Evolutionary conservation across 208 protist genomes (phyloP), one percentile per base, ranked within the genome.

Genomic region (Trypanosoma brucei): DNA sequence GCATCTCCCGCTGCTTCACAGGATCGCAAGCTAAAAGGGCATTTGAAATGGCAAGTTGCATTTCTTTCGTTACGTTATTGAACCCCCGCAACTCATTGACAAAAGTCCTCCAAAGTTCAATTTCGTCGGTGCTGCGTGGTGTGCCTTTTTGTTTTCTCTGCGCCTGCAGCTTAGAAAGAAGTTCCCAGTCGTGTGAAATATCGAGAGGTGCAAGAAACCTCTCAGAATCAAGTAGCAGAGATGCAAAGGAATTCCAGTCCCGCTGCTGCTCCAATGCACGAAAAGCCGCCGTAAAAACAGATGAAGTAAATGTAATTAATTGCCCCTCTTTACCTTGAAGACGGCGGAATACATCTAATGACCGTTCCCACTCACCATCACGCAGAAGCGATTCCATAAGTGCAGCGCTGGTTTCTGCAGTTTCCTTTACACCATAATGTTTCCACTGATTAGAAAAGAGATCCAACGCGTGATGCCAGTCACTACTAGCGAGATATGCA

Each of bases 311-410:
- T 11, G 68, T 49, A 4, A 81, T 59, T 36, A 73, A 55, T 46
- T 72, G 45, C 22, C 54, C 63, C 42, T 66, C 69, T 3, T 49
- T 49, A 13, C 48, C 57, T 14, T 72, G 63, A 14, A 88, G 66
- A 8, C 61, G 64, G 4, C 55, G 49, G 58, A 76, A 87, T 8
- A 83, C 45, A 31, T 46, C 42, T 37, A 78, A 57, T 2, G 78
- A 78, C 61, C 78, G 51, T 30, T 49, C 57, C 30, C 37, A 59
- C 13, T 72, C n/a, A 39, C 55, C 45, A 9, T 70, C 61, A 6
- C 57, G 62, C 50, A 83, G 63, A 39, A 86, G 50, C 4, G 77
- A 71, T 14, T 70, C 59, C 81, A 93, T 86, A n/a, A 93, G 42
- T 2, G 81, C 75, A 3, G 86, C 83, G 5, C 60, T 77, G 2